Conservation (phyloP, 805 yeast genomes). For the Sugiyamaella lignohabitans region DNA sequence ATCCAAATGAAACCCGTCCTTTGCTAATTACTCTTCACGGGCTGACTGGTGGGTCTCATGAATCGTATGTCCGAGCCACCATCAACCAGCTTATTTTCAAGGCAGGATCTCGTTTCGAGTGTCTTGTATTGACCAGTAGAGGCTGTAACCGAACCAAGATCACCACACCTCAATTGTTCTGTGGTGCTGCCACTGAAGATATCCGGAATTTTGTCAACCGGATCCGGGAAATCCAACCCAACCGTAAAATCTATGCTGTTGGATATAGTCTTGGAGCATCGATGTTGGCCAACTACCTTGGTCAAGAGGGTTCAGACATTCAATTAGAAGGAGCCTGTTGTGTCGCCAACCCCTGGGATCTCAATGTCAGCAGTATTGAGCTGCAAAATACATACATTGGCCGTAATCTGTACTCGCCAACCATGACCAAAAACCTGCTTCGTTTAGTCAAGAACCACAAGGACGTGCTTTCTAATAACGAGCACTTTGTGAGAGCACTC, state of each 20-base stretch:
- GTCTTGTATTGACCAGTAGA: constrained; percentile 62
- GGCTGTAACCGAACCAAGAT: constrained; percentile 70
- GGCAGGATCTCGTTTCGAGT: constrained; percentile 44
- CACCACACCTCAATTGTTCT: constrained; percentile 63
- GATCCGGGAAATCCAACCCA: constrained; percentile 48
- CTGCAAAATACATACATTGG: constrained; percentile 41
- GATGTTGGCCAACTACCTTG: constrained; percentile 63
- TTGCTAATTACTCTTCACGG: constrained; percentile 67
- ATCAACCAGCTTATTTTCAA: constrained; percentile 13
- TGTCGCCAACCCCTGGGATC: constrained; percentile 71
- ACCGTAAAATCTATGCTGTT: constrained; percentile 58
- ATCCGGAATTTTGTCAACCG: constrained; percentile 49
- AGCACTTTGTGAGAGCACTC: constrained; percentile 29
- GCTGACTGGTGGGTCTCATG: constrained; percentile 80
- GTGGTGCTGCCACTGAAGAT: constrained; percentile 69
- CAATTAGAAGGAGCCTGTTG: constrained; percentile 50
- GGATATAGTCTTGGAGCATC: constrained; percentile 81
- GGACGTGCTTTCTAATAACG: constrained; percentile 31
- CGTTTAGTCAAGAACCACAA: constrained; percentile 40
- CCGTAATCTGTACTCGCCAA: constrained; percentile 41
- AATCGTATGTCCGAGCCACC: constrained; percentile 57
- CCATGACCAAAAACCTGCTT: constrained; percentile 44
- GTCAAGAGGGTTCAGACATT: constrained; percentile 46
- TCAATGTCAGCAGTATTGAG: constrained; percentile 42
- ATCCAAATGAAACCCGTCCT: constrained; percentile 41